phyloP scores from a whole-genome alignment of 352 stramenopile genomes.

The Phytophthora ramorum region DNA sequence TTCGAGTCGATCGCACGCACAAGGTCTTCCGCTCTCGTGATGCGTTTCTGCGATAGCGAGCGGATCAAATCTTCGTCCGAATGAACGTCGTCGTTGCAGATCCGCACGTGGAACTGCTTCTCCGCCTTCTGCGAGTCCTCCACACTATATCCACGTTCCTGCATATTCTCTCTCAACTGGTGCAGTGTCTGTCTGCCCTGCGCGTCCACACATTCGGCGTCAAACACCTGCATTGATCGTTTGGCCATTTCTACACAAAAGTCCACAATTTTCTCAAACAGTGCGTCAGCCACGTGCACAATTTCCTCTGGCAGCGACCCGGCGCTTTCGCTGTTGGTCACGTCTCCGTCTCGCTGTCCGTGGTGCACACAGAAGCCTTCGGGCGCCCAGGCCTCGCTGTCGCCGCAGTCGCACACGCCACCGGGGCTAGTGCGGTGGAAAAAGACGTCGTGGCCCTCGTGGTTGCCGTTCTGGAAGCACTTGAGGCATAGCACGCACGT shows the following conservation, averaged over 20 bases:
- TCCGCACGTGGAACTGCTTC: constrained; percentile 88
- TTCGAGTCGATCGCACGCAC: constrained; percentile 80
- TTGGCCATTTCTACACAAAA: constrained; percentile 82
- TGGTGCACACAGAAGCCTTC: constrained; percentile 95
- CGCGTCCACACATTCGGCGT: constrained; percentile 60
- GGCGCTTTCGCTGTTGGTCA: constrained; percentile 27
- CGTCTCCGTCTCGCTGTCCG: constrained; percentile 45
- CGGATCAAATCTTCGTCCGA: constrained; percentile 97
- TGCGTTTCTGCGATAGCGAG: constrained; percentile 86
- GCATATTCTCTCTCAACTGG: constrained; percentile 27
- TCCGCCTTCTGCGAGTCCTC: constrained; percentile 36
- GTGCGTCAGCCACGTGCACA: constrained; percentile 55
- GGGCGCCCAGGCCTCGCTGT: constrained; percentile 96
- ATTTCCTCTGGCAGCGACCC: constrained; percentile 48
- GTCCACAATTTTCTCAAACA: constrained; percentile 78
- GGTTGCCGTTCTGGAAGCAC: constrained; percentile 96
- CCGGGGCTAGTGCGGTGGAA: constrained; percentile 82
- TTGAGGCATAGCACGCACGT: constrained; percentile 97
- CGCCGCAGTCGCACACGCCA: constrained; percentile 98
- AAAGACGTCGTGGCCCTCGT: constrained; percentile 94
- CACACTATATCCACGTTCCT: constrained; percentile 14
- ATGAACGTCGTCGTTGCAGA: constrained; percentile 99
- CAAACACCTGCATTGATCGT: constrained; percentile 74
- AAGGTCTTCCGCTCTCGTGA: constrained; percentile 62
- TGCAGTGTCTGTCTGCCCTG: constrained; percentile 53